Conservation (phyloP, 352 stramenopile species). For the Phytophthora cajani region DNA sequence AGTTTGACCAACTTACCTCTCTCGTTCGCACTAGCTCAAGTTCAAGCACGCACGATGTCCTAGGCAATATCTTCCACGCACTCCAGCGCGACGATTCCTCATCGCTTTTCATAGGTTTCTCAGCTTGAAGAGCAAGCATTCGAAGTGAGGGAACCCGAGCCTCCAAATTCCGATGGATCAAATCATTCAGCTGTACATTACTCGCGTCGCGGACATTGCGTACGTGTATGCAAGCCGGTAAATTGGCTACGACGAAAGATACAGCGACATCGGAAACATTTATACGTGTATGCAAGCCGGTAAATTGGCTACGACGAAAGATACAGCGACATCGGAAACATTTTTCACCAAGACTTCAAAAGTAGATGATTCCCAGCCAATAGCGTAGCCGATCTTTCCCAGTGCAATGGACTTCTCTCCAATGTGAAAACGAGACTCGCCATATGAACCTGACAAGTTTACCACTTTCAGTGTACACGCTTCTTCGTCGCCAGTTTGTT, state of each 20-base stretch:
- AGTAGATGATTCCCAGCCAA: slow-evolving; percentile 72
- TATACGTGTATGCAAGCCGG: slow-evolving; percentile 61
- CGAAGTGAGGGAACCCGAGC: slow-evolving; percentile 48
- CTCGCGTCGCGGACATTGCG: slow-evolving; percentile 44
- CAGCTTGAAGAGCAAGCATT: slow-evolving; percentile 49
- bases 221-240: slow-evolving; percentile 65
- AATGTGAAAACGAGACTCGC: slow-evolving; percentile 65
- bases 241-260: slow-evolving; percentile 65
- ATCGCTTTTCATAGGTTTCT: slow-evolving; percentile 24
- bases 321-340: slow-evolving; percentile 63
- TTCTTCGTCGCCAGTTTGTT: slow-evolving; percentile 28
- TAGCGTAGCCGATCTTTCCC: slow-evolving; percentile 85
- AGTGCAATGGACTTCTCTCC: slow-evolving; percentile 61
- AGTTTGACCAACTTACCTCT: slow-evolving; percentile 47
- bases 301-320: slow-evolving; percentile 67
- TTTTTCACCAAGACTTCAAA: slow-evolving; percentile 81
- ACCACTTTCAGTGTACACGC: slow-evolving; percentile 77
- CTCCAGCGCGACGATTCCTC: slow-evolving; percentile 16
- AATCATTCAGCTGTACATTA: slow-evolving; percentile 33
- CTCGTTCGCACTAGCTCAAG: slow-evolving; percentile 74
- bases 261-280: slow-evolving; percentile 75
- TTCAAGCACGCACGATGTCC: slow-evolving; percentile 56
- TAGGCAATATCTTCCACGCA: slow-evolving; percentile 62
- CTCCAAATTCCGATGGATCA: slow-evolving; percentile 10
- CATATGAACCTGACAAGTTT: slow-evolving; percentile 65